Evolutionary conservation across 164 flowering plant species (phyloP), one percentile per base, ranked within the genome.

Genomic region (Chimonanthus praecox): DNA sequence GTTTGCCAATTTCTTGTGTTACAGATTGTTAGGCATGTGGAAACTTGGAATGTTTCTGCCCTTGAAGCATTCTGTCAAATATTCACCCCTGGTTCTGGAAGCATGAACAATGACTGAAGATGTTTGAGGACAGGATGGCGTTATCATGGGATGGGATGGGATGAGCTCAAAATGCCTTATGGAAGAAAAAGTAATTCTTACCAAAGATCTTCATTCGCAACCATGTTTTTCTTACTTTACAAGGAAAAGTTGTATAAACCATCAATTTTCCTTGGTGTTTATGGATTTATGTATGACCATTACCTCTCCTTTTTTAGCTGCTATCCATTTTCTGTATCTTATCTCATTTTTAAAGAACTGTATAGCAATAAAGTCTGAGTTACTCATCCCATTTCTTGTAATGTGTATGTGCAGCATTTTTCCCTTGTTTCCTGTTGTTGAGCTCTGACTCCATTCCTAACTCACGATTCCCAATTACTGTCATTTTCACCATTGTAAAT

Each of bases 41-140:
- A 94, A 83, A 90, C 88, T 64, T 94, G 99, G 99, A 84, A 82
- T 73, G 78, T 90, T 60, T 87, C 97, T 69, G 95, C 99, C 71
- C 80, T 89, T 44, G 87, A 90, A 87, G 98, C 99, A n/a, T 75
- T 95, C 76, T 82, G 83, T 21, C 98, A 92, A 82, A 88, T 94
- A 82, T 91, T 95, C 75, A 87, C 88, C 60, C 87, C 91, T 15
- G 79, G 87, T 78, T 76, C 50, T 67, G 51, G 76, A 75, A 64
- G 49, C 61, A 33, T 16, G 72, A 51, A 47, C 58, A 72, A 75
- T 76, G 68, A 45, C 0, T 48, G 61, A 78, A 44, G 54, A 7
- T 0, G 7, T n/a, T 49, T 50, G 33, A 4, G 47, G 11, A 7
- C 45, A 48, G 4, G 16, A 10, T 54, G 16, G 16, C 16, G 8